These are phyloP conservation scores for Clarireedia homoeocarpa DNA, from an alignment of 2,329 filamentous ascomycete genomes.

Conservation along the genomic window DNA sequence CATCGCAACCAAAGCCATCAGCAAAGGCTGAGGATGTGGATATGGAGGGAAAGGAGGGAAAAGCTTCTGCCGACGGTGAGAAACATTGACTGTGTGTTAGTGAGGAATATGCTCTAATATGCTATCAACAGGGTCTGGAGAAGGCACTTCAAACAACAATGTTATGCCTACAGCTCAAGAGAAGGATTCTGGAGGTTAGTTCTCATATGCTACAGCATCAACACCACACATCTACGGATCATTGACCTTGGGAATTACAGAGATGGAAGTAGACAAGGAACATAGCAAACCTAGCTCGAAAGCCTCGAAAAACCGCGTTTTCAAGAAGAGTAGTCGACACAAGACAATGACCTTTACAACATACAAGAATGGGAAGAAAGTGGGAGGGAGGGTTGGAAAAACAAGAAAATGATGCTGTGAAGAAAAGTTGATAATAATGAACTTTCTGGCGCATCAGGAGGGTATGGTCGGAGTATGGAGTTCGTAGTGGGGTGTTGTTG, in stretches of 20 bases:
- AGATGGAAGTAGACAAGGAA: constrained; percentile 49
- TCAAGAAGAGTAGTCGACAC: constrained; percentile 43
- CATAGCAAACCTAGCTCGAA: constrained; percentile 31
- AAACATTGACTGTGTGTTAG: background rate
- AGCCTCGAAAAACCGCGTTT: constrained; percentile 41
- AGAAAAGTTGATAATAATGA: background rate
- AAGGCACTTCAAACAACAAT: constrained; percentile 9
- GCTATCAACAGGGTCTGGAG: constrained; percentile 10
- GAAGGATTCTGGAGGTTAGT: constrained; percentile 22
- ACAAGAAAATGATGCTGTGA: background rate
- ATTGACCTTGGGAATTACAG: constrained; percentile 20
- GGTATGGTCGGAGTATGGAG: background rate
- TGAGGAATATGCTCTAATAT: constrained; percentile 9
- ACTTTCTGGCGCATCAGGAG: constrained; percentile 4
- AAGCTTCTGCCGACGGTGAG: constrained; percentile 2
- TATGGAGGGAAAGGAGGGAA: constrained; percentile 36
- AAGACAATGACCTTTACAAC: constrained; percentile 54
- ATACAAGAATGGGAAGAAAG: constrained; percentile 43
- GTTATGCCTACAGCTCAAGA: constrained; percentile 11
- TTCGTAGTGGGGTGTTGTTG: background rate
- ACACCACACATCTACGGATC: background rate
- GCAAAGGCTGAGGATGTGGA: constrained; percentile 42
- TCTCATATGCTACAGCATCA: background rate
- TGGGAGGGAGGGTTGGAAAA: constrained; percentile 25
- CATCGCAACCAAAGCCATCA: constrained; percentile 63